Percentiles rank a stretch among this genome's conserved stretches.
phyloP scores from a whole-genome alignment of 2,329 filamentous ascomycete genomes.

The Trichoderma koningiopsis region DNA sequence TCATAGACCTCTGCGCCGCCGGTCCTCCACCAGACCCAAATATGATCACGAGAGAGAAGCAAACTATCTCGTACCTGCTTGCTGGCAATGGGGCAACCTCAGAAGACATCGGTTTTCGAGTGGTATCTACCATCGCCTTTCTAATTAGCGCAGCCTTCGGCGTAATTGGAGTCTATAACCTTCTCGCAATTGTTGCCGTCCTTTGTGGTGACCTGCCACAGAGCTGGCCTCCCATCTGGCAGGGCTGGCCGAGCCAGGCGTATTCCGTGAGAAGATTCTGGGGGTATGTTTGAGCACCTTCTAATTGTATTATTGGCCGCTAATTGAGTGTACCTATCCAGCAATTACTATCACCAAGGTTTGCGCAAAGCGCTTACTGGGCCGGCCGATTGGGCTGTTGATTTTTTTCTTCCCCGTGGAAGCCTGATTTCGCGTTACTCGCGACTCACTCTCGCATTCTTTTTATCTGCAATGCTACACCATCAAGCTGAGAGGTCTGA shows the following conservation, averaged over 20 bases:
- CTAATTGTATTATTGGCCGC: neutral
- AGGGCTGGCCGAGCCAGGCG: neutral
- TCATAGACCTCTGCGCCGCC: neutral
- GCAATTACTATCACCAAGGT: conserved; percentile 13
- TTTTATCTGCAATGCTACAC: neutral
- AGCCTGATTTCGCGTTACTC: neutral
- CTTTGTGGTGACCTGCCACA: neutral
- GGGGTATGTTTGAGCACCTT: neutral
- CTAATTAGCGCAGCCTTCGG: neutral
- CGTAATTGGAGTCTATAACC: neutral
- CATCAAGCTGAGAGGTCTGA: neutral
- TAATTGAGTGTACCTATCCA: neutral
- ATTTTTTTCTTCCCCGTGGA: neutral
- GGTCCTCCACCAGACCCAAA: neutral
- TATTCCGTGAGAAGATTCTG: neutral
- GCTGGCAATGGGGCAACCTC: neutral
- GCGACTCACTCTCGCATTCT: neutral
- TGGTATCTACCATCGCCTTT: neutral
- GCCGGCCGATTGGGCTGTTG: conserved; percentile 3
- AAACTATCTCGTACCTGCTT: neutral
- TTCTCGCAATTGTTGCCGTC: neutral
- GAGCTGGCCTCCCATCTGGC: neutral
- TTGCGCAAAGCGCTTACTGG: neutral
- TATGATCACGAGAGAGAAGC: neutral
- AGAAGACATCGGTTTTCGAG: neutral